Evolutionary conservation across 805 yeast species (phyloP), one percentile per base, ranked within the genome.

Genomic region (Starmerella kuoi): DNA sequence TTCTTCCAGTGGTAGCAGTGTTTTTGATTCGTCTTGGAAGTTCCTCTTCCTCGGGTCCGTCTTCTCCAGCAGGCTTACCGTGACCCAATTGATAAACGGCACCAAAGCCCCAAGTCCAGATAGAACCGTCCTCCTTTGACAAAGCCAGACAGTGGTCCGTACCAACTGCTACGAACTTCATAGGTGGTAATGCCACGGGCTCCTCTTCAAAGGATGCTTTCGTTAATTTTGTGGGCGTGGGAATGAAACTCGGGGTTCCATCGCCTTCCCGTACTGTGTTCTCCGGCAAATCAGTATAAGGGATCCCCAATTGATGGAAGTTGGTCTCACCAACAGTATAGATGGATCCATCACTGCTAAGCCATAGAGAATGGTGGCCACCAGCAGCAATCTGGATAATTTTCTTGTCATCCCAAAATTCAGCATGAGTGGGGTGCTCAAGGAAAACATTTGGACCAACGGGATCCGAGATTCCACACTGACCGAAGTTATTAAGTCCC

Each of bases 401-500:
- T 9, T 69, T 63, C 51, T 76, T 73, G 21, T 68, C 77, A 4
- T 74, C 67, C 37, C 91, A 72, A 14, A 70, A 67, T n/a, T 69
- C 67, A 34, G 87, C 79, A 41, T 72, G 71, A 0, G 87, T 81
- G 21, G 98, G 97, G 39, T 68, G 73, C 8, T 77, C 65, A 35
- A 91, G 75, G 43, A 83, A 69, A 2, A 91, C 81, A 19, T 94
- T 95, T 14, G 61, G 61, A 14, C 63, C 65, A 42, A 82, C 73
- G 11, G 48, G 51, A n/a, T 50, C 55, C 14, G 82, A 68, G 20
- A 78, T 68, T 44, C 95, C 97, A 67, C 96, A 85, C 64, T 91
- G 99, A 19, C 97, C 97, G 58, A 75, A 91, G 62, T 91, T 96
- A 60, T 91, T 91, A 55, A 91, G 70, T 6, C 99, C 99, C 98